Evolutionary conservation across 2,329 filamentous ascomycete genomes (phyloP), one percentile per base, ranked within the genome.

Genomic region (Diaporthe citrichinensis): DNA sequence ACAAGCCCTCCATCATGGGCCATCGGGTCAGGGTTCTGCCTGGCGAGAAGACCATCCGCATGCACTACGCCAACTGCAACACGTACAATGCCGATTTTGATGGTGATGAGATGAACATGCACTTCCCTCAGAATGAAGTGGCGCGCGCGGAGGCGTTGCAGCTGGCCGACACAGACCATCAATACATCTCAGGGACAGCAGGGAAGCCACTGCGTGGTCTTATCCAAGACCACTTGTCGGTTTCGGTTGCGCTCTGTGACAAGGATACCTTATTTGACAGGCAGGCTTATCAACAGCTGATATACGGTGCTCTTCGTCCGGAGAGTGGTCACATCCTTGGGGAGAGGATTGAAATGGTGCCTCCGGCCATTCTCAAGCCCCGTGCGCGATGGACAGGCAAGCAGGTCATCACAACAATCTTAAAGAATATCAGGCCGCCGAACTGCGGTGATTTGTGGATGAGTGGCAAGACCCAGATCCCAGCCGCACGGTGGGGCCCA

Each of bases 91-190:
- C 97, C 44, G 97, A 99, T 89, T 99, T 99, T 82, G 97, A 99
- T 81, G 97, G 97, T 84, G 97, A 99, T 83, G 97, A 99, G 85
- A 99, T 99, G 97, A 99, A 99, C 84, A 97, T 99, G 96, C 97
- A 99, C 85, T 98, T 99, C 81, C 97, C 97, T 1, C 97, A 99
- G 80, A 98, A 98, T 79, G 97, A 98, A 83, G 89, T 98, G 78
- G 97, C 97, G 23, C 91, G 97, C 79, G 94, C 96, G 2, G 97
- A 99, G 86, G 97, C 97, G 2, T 90, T 98, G 79, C 94, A 95
- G 79, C 93, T 99, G 80, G 97, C 97, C 51, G 96, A 98, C 83
- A 98, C 97, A 3, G 96, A 99, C 83, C 96, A 98, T 81, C 97
- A 99, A 81, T 99, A 99, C 82, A 90, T 99, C 49, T 98, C 96